Percentiles rank a stretch among this genome's conserved stretches.
Evolutionary conservation across 768 basidiomycete genomes (phyloP).

Genomic region (Boletus speciosus): DNA sequence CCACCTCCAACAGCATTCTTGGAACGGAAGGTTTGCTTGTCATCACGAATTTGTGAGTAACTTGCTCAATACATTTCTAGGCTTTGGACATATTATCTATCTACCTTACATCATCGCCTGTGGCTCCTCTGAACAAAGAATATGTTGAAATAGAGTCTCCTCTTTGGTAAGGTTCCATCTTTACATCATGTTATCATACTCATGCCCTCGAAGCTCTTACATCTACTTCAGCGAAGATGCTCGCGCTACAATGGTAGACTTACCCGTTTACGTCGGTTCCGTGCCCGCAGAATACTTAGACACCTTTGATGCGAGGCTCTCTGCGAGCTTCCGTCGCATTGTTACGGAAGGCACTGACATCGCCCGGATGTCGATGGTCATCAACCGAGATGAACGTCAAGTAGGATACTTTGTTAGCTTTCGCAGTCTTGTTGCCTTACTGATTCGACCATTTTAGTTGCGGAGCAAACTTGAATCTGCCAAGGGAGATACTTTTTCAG

Average conservation of each 20-base stretch:
- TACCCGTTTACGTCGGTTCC: conserved; percentile 78
- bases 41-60: not conserved
- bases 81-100: conserved; percentile 83
- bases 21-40: conserved; percentile 55
- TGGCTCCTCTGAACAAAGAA: conserved; percentile 83
- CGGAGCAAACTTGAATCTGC: conserved; percentile 81
- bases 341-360: conserved; percentile 80
- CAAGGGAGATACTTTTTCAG: conserved; percentile 77
- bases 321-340: conserved; percentile 65
- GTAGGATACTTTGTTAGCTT: conserved; percentile 32
- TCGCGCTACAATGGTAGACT: conserved; percentile 65
- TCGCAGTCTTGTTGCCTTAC: not conserved
- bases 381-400: conserved; percentile 86
- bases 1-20: conserved; percentile 70
- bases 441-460: conserved; percentile 44
- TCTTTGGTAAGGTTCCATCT: conserved; percentile 55
- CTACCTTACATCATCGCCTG: conserved; percentile 84
- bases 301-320: conserved; percentile 66
- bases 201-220: conserved; percentile 54
- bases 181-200: conserved; percentile 7
- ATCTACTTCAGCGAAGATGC: conserved; percentile 82
- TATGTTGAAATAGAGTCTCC: conserved; percentile 91
- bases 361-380: conserved; percentile 81
- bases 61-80: conserved; percentile 32
- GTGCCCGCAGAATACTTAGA: conserved; percentile 79